Base-by-base conservation (phyloP, 2,329 filamentous ascomycete genomes). In the Penicillium expansum region DNA sequence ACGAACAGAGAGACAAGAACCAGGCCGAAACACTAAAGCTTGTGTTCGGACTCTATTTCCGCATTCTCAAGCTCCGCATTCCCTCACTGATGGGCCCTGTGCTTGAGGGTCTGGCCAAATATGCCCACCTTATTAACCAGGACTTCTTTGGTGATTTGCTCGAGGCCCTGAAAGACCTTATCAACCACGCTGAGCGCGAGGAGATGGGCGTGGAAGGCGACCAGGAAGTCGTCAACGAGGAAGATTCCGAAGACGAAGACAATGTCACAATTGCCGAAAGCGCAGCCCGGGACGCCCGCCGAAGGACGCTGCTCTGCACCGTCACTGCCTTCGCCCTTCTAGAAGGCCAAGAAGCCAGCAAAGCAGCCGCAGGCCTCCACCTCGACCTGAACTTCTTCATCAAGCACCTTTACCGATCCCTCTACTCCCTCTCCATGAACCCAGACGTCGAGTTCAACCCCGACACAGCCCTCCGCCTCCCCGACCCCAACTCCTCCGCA, bases 71-170 rank as follows among this genome's bases (percentile, higher is more conserved):
- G 78, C 82, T 86, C 52, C 86, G 92, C 27, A 83, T 86, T 24
- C 87, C 91, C 14, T 86, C 89, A 63, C 84, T 99, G 18, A 97
- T 97, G 91, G 94, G 94, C n/a, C 92, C 93, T 14, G 92, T 97
- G 0, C 83, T 99, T 5, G 94, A 97, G 78, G 94, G 94, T 29
- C 79, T 99, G 22, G 92, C 93, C 49, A 92, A 92, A 71, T 99
- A 96, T 71, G 88, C 92, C 4, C 94, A 97, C 72, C 83, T 99
- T 58, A 99, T 99, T 81, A 99, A 99, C 77, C 92, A 99, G 71
- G 91, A 99, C 71, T 97, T 99, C 80, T 99, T 99, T 68, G 94
- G 93, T 29, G 94, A 99, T 71, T 82, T 99, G 30, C 84, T 99
- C 11, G 94, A 97, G 76, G 93, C 92, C 0, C 81, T 99, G 38